These are phyloP conservation scores for Fagus sylvatica DNA, from an alignment of 306 rosid genomes.

Conservation along the genomic window DNA sequence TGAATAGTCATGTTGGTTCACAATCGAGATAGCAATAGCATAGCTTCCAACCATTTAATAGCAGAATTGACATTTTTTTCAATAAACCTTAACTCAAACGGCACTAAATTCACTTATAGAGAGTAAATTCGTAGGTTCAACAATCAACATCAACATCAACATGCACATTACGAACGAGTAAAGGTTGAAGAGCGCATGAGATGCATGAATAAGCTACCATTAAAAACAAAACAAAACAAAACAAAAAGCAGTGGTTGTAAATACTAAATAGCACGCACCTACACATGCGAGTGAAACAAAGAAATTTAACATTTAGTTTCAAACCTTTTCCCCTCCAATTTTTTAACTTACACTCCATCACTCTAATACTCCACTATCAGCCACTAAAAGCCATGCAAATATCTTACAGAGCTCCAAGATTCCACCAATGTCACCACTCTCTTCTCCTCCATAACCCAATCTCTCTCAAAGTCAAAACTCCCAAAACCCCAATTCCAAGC, in stretches of 20 bases:
- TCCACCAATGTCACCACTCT: conserved; percentile 27
- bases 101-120: no score
- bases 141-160: no score
- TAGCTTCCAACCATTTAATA: no score
- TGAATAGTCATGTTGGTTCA: no score
- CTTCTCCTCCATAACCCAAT: conserved; percentile 20
- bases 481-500: not conserved
- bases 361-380: not conserved
- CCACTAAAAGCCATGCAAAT: conserved; percentile 28
- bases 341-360: not conserved
- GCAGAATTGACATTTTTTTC: no score
- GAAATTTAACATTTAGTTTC: not conserved
- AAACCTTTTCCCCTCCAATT: conserved; percentile 5
- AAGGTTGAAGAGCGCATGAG: no score
- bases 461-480: not conserved
- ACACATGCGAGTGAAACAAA: not conserved
- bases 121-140: no score
- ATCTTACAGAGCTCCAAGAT: conserved; percentile 7
- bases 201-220: no score
- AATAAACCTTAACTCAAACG: no score
- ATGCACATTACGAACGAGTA: no score
- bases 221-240: not conserved
- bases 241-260: not conserved
- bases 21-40: no score
- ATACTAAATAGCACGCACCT: not conserved